Evolutionary conservation across 148 eudicot species (phyloP).

Genomic region (Vaccinium myrtillus): DNA sequence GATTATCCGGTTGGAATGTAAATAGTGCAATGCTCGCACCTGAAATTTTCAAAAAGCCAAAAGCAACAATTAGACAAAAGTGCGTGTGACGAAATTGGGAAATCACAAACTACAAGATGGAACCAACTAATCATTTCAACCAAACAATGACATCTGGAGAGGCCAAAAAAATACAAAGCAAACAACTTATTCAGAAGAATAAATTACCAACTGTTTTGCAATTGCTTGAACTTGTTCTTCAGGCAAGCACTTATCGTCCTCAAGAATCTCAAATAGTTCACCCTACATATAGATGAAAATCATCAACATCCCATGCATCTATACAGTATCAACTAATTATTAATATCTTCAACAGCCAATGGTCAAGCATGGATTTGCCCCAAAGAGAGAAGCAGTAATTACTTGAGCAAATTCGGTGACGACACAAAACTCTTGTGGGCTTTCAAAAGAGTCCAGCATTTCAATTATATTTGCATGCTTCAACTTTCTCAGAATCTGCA

Average conservation of each 20-base stretch:
- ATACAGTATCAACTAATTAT: neutral
- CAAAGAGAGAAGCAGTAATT: constrained; percentile 20
- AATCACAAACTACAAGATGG: neutral
- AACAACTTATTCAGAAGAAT: constrained; percentile 2
- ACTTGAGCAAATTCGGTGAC: constrained; percentile 99
- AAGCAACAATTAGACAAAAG: neutral
- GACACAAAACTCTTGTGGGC: constrained; percentile 89
- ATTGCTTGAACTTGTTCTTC: constrained; percentile 98
- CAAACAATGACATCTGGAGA: neutral
- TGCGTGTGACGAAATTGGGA: neutral
- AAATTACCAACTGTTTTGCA: constrained; percentile 90
- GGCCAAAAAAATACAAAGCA: neutral
- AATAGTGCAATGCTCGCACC: constrained; percentile 92
- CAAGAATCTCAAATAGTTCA: constrained; percentile 93
- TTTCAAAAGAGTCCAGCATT: constrained; percentile 98
- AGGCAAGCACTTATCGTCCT: constrained; percentile 97
- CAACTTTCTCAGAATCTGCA: constrained; percentile 86
- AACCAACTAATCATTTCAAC: neutral
- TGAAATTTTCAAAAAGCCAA: constrained; percentile 26
- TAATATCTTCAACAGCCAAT: neutral
- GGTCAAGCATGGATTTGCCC: neutral
- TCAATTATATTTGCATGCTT: constrained; percentile 95
- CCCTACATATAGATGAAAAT: constrained; percentile 49
- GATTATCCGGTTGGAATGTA: constrained; percentile 94
- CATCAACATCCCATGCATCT: neutral